Percentiles rank a stretch among this genome's conserved stretches.
phyloP scores from a whole-genome alignment of 768 basidiomycete genomes.

The Lentinula guzmanii region DNA sequence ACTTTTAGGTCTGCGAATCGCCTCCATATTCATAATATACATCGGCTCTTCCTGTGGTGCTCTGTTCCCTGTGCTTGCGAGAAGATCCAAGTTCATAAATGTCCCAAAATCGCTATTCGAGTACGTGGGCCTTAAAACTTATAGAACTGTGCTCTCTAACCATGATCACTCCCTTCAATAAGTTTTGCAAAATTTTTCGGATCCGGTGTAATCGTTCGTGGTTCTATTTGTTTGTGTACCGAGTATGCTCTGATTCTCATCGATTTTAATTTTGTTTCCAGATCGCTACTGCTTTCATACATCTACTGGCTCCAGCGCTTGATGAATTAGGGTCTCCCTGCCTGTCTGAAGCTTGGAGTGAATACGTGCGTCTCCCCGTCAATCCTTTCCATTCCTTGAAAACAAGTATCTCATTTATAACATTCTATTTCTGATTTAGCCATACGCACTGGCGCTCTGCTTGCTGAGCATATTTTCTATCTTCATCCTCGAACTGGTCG shows the following conservation, averaged over 20 bases:
- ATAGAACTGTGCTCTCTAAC: neutral
- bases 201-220: constrained; percentile 79
- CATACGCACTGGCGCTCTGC: constrained; percentile 77
- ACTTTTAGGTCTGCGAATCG: constrained; percentile 53
- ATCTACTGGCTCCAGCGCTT: constrained; percentile 72
- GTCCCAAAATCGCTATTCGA: constrained; percentile 64
- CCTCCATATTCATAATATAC: constrained; percentile 71
- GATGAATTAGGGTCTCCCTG: constrained; percentile 68
- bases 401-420: too few relatives aligned
- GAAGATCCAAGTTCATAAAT: constrained; percentile 40
- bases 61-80: constrained; percentile 66
- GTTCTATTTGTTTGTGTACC: neutral
- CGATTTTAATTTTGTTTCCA: constrained; percentile 20
- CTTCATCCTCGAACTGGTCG: constrained; percentile 80
- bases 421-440: constrained; percentile 32
- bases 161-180: neutral
- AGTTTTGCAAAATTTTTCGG: constrained; percentile 90
- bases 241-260: neutral
- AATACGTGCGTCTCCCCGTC: constrained; percentile 52
- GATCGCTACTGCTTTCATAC: constrained; percentile 90
- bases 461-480: constrained; percentile 78
- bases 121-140: constrained; percentile 31
- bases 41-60: constrained; percentile 53
- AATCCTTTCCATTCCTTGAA: neutral
- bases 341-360: constrained; percentile 60